Conservation (phyloP, 345 rosid species). For the Heritiera fomes region DNA sequence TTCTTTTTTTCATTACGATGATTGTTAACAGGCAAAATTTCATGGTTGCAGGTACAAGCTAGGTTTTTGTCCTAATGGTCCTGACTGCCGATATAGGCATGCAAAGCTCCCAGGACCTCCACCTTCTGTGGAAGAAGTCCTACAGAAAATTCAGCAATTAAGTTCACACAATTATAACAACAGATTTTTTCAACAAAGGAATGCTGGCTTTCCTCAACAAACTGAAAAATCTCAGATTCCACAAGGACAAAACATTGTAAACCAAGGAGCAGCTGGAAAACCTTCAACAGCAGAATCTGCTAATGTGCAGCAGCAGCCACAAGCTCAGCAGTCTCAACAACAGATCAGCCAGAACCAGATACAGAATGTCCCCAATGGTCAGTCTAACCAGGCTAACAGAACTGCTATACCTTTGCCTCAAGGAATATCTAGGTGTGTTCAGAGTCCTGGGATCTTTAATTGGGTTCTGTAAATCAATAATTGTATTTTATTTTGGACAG, state of each 20-base stretch:
- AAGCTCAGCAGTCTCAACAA: conserved; percentile 66
- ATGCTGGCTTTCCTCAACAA: conserved; percentile 54
- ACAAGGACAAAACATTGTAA: conserved; percentile 45
- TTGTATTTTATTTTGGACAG: conserved; percentile 44
- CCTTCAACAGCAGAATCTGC: conserved; percentile 48
- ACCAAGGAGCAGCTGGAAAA: conserved; percentile 49
- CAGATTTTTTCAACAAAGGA: conserved; percentile 71
- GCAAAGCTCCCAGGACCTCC: conserved; percentile 94
- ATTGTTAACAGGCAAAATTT: not conserved
- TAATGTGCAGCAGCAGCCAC: conserved; percentile 58
- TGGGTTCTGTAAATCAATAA: conserved; percentile 55
- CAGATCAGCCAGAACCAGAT: conserved; percentile 64
- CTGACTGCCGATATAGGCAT: conserved; percentile 94
- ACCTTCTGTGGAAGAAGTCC: conserved; percentile 92
- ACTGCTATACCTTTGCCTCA: conserved; percentile 80
- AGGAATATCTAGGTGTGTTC: conserved; percentile 99
- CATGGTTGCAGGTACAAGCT: conserved; percentile 76
- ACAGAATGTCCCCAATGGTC: conserved; percentile 55
- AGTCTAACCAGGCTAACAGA: conserved; percentile 67
- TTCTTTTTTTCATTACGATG: not conserved
- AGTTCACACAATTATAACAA: conserved; percentile 67
- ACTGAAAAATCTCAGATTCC: conserved; percentile 59
- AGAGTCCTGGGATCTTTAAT: conserved; percentile 78
- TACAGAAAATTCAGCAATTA: conserved; percentile 92
- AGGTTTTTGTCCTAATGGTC: conserved; percentile 99